Evolutionary conservation across 768 basidiomycete genomes (phyloP), one percentile per base, ranked within the genome.

Genomic region (Neoboletus magnificus): DNA sequence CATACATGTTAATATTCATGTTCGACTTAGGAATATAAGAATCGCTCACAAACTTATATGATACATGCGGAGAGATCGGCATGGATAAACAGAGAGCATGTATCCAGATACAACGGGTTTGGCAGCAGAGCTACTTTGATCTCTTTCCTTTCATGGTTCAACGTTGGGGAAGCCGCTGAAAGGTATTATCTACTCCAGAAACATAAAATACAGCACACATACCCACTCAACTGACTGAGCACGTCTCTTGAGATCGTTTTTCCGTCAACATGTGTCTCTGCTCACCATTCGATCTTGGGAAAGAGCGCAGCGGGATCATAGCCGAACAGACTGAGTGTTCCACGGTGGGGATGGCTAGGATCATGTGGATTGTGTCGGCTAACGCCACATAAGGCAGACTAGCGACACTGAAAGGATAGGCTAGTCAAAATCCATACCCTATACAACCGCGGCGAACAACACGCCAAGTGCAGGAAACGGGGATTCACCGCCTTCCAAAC

Each of bases 401-500:
- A 55, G 33, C n/a, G 2, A 29, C 22, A 5, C 1, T 4, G 5
- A 22, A 32, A 39, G 4, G 3, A 30, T 20, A 23, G 5, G 9
- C 35, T 13, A n/a, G 25, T 30, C 10, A 37, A 36, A 50, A 43
- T 5, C 66, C 63, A 22, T 48, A 85, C 86, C 81, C 62, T 75
- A 71, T 3, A 89, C 79, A 9, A 91, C 86, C 2, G 80, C 76
- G 0, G 77, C 73, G 62, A 97, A 91, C 18, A 97, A 70, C 0
- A 82, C 76, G 56, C 93, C 91, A 3, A 96, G 74, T 1, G 92
- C 93, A 5, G 92, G 89, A 25, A 97, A 72, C 93, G 95, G 95
- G 3, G 91, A 92, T 74, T 96, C 94, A 2, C 89, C 94, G 3
- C 94, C 94, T 71, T 97, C 93, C 36, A 95, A 77, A 0, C 91